Evolutionary conservation across 371 early-diverging fungal species (phyloP), one percentile per base, ranked within the genome.

Genomic region (Parasitella parasitica): DNA sequence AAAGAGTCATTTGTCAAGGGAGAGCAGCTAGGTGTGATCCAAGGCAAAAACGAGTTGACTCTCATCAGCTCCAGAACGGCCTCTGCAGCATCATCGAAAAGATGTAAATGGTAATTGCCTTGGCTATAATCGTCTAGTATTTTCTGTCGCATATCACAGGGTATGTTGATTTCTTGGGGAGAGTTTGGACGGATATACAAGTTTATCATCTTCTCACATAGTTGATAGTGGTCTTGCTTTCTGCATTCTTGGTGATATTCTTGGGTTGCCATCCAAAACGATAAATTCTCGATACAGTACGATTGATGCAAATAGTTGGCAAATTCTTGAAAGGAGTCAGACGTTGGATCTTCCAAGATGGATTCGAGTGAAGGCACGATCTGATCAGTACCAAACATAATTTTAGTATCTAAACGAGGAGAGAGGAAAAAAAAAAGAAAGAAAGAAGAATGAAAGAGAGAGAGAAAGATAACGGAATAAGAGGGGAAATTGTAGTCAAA

Each of bases 161-260:
- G 81, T 36, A 80, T 80, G 49, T 80, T 80, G 61, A 80, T 80
- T 54, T 80, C 81, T 57, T 74, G 75, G n/a, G 75, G 67, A 20
- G 81, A 71, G 46, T 77, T 80, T 27, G 81, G 71, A 26, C 63
- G 71, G 22, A 80, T 69, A 49, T 74, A 69, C 5, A 59, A 68
- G 38, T 58, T 34, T 15, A 80, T 55, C 34, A 80, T 76, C 2
- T 54, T 41, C 13, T 68, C 71, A 65, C 59, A 52, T 34, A 60
- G 52, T 55, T 61, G 27, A 22, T 54, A 22, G 9, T 30, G 27
- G 16, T 20, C 50, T 8, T 61, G 55, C 6, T 62, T 38, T 12
- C 41, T 55, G 26, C 64, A 62, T 60, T 59, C 63, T 26, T 67
- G 52, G 8, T 64, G 22, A 46, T 78, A 78, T 13, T 68, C 67